Conservation (phyloP, 352 stramenopile species). For the Stephanocyclus meneghinianus region DNA sequence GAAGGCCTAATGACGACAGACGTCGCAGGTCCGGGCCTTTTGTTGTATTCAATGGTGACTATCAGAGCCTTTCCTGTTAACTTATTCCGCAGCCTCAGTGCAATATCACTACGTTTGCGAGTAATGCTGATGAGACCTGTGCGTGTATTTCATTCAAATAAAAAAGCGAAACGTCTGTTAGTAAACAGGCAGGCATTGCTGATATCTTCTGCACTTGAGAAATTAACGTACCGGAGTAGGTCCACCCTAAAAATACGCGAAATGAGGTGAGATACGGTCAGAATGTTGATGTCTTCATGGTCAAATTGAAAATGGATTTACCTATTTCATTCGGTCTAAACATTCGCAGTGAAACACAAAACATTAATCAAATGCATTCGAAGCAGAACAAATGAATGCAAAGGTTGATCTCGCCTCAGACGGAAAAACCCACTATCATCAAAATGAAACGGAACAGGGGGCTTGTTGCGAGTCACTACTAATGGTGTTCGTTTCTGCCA, state of each 20-base stretch:
- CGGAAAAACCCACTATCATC: conserved; percentile 55
- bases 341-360: neutral
- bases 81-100: conserved; percentile 57
- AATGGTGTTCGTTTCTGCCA: conserved; percentile 14
- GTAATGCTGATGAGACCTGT: conserved; percentile 44
- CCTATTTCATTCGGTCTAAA: conserved; percentile 60
- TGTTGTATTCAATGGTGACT: conserved; percentile 47
- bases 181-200: too few species aligned
- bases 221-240: conserved; percentile 40
- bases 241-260: conserved; percentile 33
- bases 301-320: neutral
- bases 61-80: conserved; percentile 59
- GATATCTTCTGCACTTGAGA: neutral
- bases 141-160: neutral
- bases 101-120: conserved; percentile 55
- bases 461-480: conserved; percentile 28
- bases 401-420: conserved; percentile 29
- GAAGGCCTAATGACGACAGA: conserved; percentile 50
- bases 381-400: neutral
- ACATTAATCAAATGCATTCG: neutral
- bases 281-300: neutral
- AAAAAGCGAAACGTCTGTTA: too few species aligned
- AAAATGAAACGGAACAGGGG: conserved; percentile 63
- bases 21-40: conserved; percentile 30
- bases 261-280: neutral